Evolutionary conservation across 2,329 filamentous ascomycete species (phyloP).

Genomic region (Fusarium clavum): DNA sequence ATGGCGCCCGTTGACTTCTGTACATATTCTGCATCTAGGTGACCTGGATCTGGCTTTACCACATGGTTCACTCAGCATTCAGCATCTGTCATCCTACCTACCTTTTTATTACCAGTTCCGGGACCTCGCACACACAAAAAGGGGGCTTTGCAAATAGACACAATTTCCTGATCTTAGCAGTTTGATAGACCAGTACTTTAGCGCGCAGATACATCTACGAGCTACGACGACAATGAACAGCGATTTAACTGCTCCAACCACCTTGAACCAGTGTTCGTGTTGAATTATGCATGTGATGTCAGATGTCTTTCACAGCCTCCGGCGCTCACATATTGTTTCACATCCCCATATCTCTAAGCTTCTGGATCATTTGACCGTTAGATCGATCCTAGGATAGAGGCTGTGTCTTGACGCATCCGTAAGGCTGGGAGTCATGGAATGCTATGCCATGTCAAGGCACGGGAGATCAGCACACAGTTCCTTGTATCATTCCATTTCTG

Average conservation of each 20-base stretch:
- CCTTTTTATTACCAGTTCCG: constrained; percentile 22
- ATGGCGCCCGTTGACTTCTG: constrained; percentile 46
- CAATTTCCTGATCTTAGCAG: constrained; percentile 28
- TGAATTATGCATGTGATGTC: not conserved
- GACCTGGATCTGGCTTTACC: constrained; percentile 16
- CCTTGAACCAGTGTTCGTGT: not conserved
- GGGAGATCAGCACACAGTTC: not conserved
- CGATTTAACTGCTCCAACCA: constrained; percentile 25
- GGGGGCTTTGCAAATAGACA: constrained; percentile 33
- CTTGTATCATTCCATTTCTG: not conserved
- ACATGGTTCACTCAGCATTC: not conserved
- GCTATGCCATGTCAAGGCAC: not conserved
- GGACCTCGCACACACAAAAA: constrained; percentile 17
- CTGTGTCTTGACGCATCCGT: constrained; percentile 6
- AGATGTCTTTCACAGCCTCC: not conserved
- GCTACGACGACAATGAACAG: constrained; percentile 44
- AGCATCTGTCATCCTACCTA: constrained; percentile 19
- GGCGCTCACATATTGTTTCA: not conserved
- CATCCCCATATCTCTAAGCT: not conserved
- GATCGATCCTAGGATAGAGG: not conserved
- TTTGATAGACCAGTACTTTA: constrained; percentile 35
- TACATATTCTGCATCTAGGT: constrained; percentile 48
- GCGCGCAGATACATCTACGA: constrained; percentile 40
- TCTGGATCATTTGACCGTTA: not conserved
- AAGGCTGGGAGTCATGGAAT: constrained; percentile 10